Base-by-base conservation (phyloP, 2,329 filamentous ascomycete genomes). In the Ophiostoma quercus region DNA sequence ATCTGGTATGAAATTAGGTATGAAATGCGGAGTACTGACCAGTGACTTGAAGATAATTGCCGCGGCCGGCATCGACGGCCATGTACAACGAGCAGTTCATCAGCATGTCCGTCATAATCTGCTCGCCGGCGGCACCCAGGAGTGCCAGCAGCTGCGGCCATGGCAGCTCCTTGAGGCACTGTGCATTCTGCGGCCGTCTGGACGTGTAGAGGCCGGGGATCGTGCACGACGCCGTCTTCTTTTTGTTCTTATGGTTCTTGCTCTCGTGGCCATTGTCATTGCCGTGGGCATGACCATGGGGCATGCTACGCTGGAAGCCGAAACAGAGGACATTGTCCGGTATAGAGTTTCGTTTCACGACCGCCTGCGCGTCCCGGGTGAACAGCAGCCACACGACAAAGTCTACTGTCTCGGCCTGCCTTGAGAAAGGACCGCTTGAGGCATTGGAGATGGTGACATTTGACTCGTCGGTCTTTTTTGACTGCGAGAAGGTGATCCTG, bases 381-480 rank as follows among this genome's bases (percentile, higher is more conserved):
- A 96, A 97, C 1, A 97, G 81, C 11, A 86, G 83, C 87, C 90
- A 93, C 60, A 97, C 87, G 37, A 86, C 85, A 77, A 91, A 92
- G 76, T 94, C 90, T 62, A 94, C 83, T 74, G 94, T 85, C 90
- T 92, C 89, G 32, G 84, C 82, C 75, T 92, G 89, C 3, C 83
- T 87, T 75, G 82, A 87, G 5, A 79, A 74, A 2, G 80, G 81
- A 7, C 79, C 79, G 34, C 79, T 73, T 66, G 80, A 77, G 1
- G 80, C 81, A 69, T 82, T 80, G 5, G 85, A 83, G 6, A 86
- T 76, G 1, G 85, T 85, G 14, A 85, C 80, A 67, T 81, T 80
- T 2, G 85, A 87, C 72, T 88, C 85, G 69, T 89, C 86, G 12
- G 83, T 85, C 75, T 76, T 81, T 70, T 39, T 67, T 37, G 41